Conservation (phyloP, 257 asterid genomes). For the Solanum lignicaule region DNA sequence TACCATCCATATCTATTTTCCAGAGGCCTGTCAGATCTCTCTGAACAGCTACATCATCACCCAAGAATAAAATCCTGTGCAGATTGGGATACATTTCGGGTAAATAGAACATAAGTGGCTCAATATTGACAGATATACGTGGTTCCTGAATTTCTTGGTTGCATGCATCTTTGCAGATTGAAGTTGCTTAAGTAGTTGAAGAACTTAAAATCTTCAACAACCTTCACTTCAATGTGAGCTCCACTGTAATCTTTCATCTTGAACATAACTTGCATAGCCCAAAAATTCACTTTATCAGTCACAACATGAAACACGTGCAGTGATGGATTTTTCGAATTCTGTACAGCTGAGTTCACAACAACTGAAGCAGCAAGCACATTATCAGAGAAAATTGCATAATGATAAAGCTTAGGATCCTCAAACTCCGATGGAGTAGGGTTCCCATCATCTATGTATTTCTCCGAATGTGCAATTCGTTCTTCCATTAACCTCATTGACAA, state of each 20-base stretch:
- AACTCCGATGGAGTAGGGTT: conserved; percentile 27
- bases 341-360: conserved; percentile 41
- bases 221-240: conserved; percentile 39
- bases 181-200: conserved; percentile 33
- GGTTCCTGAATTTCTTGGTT: conserved; percentile 36
- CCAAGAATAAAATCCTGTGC: conserved; percentile 35
- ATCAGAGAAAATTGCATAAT: conserved; percentile 48
- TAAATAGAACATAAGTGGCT: conserved; percentile 37
- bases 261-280: conserved; percentile 57
- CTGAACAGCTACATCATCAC: conserved; percentile 31
- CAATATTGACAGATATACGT: conserved; percentile 21
- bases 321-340: conserved; percentile 38
- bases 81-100: conserved; percentile 37
- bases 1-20: conserved; percentile 35
- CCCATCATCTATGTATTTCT: conserved; percentile 34
- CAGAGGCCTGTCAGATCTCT: conserved; percentile 34
- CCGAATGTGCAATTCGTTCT: conserved; percentile 24
- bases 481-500: conserved; percentile 43
- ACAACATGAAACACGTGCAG: conserved; percentile 50
- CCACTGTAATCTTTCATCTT: conserved; percentile 29
- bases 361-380: conserved; percentile 50
- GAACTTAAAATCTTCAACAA: conserved; percentile 33
- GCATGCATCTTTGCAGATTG: conserved; percentile 33
- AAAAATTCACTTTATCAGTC: conserved; percentile 47
- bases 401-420: conserved; percentile 40